phyloP scores from a whole-genome alignment of 257 asterid genomes.

The Ballota nigra region DNA sequence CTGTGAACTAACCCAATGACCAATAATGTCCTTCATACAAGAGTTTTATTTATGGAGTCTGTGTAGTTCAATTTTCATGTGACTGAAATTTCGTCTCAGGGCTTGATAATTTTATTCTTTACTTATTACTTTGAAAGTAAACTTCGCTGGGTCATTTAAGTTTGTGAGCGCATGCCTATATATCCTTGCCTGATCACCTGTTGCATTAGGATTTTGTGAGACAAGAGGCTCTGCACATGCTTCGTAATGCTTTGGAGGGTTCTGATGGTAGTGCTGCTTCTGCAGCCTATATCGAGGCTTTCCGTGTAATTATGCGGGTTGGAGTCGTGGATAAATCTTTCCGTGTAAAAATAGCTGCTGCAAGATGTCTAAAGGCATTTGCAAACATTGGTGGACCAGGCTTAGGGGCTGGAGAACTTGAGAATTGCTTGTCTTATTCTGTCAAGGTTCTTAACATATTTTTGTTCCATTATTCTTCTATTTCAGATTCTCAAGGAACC shows the following conservation, averaged over 20 bases:
- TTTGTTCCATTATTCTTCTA: not conserved
- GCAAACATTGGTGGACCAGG: conserved; percentile 96
- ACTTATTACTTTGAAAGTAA: conserved; percentile 4
- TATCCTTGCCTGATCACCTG: conserved; percentile 26
- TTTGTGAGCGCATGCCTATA: not conserved
- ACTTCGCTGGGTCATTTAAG: not conserved
- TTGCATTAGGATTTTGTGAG: conserved; percentile 84
- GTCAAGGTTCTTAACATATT: conserved; percentile 64
- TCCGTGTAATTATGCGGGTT: conserved; percentile 71
- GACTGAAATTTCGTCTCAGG: no score
- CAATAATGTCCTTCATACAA: not conserved
- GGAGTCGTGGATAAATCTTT: conserved; percentile 84
- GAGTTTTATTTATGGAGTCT: conserved; percentile 11
- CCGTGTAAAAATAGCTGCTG: conserved; percentile 91
- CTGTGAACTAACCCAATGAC: conserved; percentile 4
- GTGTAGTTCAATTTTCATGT: conserved; percentile 18
- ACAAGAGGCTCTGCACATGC: conserved; percentile 95
- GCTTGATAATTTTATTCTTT: no score
- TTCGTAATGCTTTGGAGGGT: conserved; percentile 96
- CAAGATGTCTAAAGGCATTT: conserved; percentile 90
- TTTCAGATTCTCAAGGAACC: conserved; percentile 14
- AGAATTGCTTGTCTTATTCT: conserved; percentile 69
- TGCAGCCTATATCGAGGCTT: conserved; percentile 82
- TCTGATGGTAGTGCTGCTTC: conserved; percentile 79
- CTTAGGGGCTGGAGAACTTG: conserved; percentile 85